Percentiles rank a stretch among this genome's conserved stretches.
Conservation (phyloP, 306 rosid genomes). For the Pterocarpus santalinus region DNA sequence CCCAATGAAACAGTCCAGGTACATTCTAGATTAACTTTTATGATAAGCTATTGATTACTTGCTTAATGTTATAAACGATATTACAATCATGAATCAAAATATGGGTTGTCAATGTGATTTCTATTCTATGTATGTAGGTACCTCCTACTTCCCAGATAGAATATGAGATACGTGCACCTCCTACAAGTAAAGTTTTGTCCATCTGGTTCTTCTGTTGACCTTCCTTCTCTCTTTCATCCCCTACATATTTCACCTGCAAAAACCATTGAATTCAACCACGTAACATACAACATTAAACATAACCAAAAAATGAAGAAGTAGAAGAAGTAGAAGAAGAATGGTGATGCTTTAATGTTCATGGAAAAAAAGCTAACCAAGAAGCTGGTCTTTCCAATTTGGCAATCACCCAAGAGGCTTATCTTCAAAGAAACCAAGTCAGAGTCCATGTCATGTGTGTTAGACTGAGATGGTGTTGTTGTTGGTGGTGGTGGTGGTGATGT, state of each 20-base stretch:
- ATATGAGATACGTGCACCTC: slow-evolving; percentile 75
- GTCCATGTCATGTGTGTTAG: slow-evolving; percentile 48
- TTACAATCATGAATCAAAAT: neutral
- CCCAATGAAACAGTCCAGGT: no score
- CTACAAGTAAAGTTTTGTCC: slow-evolving; percentile 65
- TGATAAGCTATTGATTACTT: no score
- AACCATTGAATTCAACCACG: neutral
- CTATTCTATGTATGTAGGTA: neutral
- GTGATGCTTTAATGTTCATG: neutral
- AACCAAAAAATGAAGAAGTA: no score
- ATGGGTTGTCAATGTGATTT: neutral
- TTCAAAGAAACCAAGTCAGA: slow-evolving; percentile 74
- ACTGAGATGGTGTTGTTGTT: neutral
- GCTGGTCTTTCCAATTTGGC: slow-evolving; percentile 69
- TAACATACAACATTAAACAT: neutral
- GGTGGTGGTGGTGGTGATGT: slow-evolving; percentile 10
- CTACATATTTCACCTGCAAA: slow-evolving; percentile 69
- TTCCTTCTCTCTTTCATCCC: slow-evolving; percentile 50
- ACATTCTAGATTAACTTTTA: no score
- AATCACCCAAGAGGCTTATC: slow-evolving; percentile 71
- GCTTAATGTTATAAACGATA: no score
- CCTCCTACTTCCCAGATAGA: slow-evolving; percentile 85
- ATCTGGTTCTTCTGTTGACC: slow-evolving; percentile 46
- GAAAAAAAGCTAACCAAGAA: slow-evolving; percentile 56
- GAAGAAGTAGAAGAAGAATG: no score